These are phyloP conservation scores for Pneumocystis oryctolagi DNA, from an alignment of 1,139 yeast genomes.

Conservation along the genomic window DNA sequence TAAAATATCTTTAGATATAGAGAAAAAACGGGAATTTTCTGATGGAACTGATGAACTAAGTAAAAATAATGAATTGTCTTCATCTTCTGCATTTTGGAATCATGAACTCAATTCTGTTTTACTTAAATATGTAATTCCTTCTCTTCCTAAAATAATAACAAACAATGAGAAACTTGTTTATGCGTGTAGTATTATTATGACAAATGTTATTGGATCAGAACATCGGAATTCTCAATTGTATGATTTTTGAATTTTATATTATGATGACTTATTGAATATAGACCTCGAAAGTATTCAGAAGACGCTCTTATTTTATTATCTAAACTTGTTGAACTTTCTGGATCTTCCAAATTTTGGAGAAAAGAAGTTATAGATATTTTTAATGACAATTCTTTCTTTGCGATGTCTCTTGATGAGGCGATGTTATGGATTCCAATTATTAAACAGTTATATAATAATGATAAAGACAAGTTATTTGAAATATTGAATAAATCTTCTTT, in stretches of 20 bases:
- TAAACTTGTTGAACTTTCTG: constrained; percentile 14
- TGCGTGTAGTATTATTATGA: not conserved
- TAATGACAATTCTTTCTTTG: constrained; percentile 32
- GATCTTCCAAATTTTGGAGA: constrained; percentile 27
- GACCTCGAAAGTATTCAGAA: not conserved
- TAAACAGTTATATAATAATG: constrained; percentile 41
- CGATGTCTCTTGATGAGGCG: constrained; percentile 22
- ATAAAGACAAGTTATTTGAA: constrained; percentile 47
- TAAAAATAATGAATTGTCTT: not conserved
- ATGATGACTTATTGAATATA: not conserved
- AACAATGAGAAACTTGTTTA: not conserved
- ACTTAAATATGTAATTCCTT: not conserved
- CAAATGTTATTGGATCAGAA: not conserved
- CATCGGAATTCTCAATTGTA: not conserved
- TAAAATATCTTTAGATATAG: not conserved
- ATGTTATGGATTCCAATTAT: constrained; percentile 39
- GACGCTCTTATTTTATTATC: not conserved
- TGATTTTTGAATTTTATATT: not conserved
- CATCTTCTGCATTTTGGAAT: not conserved
- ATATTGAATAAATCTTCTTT: constrained; percentile 37
- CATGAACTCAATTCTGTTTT: not conserved
- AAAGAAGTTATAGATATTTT: constrained; percentile 26
- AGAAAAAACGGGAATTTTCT: not conserved
- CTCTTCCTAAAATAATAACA: not conserved
- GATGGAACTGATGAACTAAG: not conserved